Evolutionary conservation across 2,329 filamentous ascomycete genomes (phyloP).

Genomic region (Diplodia corticola): DNA sequence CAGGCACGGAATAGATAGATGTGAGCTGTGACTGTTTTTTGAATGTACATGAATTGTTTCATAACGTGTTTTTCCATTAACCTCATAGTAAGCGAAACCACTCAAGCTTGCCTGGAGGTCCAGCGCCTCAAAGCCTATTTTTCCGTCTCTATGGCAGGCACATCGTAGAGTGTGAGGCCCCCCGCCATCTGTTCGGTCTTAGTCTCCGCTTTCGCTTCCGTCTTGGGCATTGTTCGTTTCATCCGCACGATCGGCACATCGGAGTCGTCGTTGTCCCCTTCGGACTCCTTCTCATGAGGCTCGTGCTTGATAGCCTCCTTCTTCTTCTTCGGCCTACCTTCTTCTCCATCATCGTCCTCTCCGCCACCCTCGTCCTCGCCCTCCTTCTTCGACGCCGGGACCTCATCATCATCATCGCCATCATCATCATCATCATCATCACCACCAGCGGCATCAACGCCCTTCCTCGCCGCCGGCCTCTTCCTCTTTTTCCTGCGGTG

Average conservation of each 20-base stretch:
- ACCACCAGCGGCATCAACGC: neutral
- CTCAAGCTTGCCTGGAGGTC: neutral
- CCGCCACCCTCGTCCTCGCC: neutral
- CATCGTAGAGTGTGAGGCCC: neutral
- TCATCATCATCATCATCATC: neutral
- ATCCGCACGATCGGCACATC: neutral
- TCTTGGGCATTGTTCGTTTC: neutral
- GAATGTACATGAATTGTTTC: neutral
- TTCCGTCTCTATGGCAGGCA: neutral
- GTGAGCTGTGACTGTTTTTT: neutral
- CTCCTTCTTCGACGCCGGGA: neutral
- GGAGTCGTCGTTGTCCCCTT: neutral
- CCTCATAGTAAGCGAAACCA: neutral
- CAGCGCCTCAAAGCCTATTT: neutral
- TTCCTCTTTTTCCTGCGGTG: neutral
- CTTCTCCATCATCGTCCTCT: neutral
- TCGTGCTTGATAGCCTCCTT: neutral
- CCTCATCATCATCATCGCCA: neutral
- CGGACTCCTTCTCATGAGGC: constrained; percentile 3
- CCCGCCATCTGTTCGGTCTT: neutral
- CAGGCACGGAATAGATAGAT: neutral
- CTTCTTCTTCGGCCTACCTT: neutral
- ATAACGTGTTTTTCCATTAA: neutral
- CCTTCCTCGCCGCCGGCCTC: neutral
- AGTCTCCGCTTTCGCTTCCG: neutral